Evolutionary conservation across 345 rosid genomes (phyloP), one percentile per base, ranked within the genome.

Genomic region (Mallotus nudiflorus): DNA sequence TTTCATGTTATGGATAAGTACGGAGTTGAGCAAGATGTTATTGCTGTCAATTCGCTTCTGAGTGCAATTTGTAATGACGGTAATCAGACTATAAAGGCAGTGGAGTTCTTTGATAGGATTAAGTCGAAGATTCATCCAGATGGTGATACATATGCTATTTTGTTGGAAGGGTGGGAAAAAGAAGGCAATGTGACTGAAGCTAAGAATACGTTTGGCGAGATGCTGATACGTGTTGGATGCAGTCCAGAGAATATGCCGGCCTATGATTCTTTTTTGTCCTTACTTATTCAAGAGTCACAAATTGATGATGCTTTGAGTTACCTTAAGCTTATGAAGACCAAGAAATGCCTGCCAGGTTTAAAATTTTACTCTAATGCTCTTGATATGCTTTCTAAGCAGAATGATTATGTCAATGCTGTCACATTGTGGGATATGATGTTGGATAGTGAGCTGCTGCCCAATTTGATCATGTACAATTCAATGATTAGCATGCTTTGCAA

Each of bases 81-180:
- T 44, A 80, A 72, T 48, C 82, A 75, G 55, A 81, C 76, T 44
- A 19, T 46, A 1, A 65, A 24, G 46, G 92, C 87, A 1, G 39
- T 72, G 29, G 88, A 84, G 70, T 73, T 86, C 72, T 77, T 80
- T 0, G 76, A 84, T 20, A 78, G 44, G 69, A 71, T 80, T 42
- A 83, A 83, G 73, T 56, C 11, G 54, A 75, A 70, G 66, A 72
- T 88, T 48, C 70, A 72, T 18, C 87, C 82, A 0, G 83, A 84
- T 62, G 86, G 50, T n/a, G 89, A 86, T 68, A 74, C 85, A 1
- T 88, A 63, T 46, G 72, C 85, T 7, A 83, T 86, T 70, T 65
- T 88, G 75, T 78, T 86, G 68, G 85, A 86, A 82, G 89, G 90
- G 4, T 88, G 84, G 86, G 86, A 86, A 75, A 88, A 78, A 73